Evolutionary conservation across 768 basidiomycete genomes (phyloP).

Genomic region (Rhodocollybia butyracea): DNA sequence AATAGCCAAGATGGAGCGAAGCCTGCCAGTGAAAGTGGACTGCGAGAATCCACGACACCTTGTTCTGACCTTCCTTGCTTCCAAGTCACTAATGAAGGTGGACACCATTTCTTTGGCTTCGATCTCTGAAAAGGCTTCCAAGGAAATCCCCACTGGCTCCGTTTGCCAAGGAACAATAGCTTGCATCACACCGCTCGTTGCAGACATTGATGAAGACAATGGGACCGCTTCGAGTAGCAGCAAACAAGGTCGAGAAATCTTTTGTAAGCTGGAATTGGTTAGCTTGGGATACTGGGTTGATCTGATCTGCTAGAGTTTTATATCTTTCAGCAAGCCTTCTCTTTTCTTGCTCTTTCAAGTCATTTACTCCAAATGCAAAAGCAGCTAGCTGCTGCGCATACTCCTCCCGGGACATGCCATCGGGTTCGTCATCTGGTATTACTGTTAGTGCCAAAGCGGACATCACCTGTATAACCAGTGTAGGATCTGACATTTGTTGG

Average conservation of each 20-base stretch:
- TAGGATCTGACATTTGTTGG: neutral
- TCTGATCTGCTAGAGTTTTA: neutral
- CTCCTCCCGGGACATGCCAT: neutral
- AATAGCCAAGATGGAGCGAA: neutral
- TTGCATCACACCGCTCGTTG: neutral
- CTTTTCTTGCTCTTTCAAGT: neutral
- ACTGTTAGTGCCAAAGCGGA: neutral
- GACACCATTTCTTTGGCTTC: neutral
- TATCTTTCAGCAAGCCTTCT: neutral
- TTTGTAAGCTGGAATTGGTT: constrained; percentile 13
- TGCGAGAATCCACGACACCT: neutral
- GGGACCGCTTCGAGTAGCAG: constrained; percentile 15
- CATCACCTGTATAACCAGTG: neutral
- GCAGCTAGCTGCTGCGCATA: neutral
- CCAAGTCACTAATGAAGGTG: neutral
- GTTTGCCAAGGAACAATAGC: neutral
- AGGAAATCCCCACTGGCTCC: neutral
- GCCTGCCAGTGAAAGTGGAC: neutral
- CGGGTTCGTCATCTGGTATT: neutral
- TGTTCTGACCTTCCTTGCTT: neutral
- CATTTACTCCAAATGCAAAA: neutral
- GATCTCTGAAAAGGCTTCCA: neutral
- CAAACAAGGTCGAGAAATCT: constrained; percentile 7
- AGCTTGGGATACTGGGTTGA: constrained; percentile 11
- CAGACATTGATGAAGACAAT: constrained; percentile 16